Evolutionary conservation across 768 basidiomycete species (phyloP).

Genomic region (Pisolithus orientalis): DNA sequence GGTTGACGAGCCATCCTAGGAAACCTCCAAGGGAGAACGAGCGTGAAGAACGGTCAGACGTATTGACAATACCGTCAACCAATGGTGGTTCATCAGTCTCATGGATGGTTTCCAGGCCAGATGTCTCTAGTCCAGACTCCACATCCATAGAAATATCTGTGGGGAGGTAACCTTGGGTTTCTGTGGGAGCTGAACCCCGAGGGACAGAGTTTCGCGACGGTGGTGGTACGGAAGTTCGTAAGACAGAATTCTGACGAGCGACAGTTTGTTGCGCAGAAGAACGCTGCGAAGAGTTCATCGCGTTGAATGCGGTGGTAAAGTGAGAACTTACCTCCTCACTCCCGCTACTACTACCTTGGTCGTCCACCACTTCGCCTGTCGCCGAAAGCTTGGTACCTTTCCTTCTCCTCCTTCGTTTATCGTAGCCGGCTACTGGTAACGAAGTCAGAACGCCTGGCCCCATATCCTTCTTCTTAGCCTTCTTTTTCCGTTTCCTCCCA

Average conservation of each 20-base stretch:
- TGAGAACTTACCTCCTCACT: conserved; percentile 37
- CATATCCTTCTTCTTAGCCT: conserved; percentile 44
- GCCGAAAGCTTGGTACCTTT: conserved; percentile 38
- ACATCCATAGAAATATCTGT: conserved; percentile 29
- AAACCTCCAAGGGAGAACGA: conserved; percentile 42
- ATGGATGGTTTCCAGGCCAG: conserved; percentile 54
- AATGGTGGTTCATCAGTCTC: conserved; percentile 53
- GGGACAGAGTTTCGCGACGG: conserved; percentile 29
- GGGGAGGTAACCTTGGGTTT: conserved; percentile 13
- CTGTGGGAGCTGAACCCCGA: conserved; percentile 38
- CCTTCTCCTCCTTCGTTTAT: conserved; percentile 54
- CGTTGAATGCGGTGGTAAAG: conserved; percentile 17
- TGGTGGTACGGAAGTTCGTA: conserved; percentile 33
- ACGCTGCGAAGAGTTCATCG: conserved; percentile 11
- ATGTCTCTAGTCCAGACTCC: conserved; percentile 50
- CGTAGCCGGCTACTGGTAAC: conserved; percentile 62
- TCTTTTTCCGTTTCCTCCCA: conserved; percentile 46
- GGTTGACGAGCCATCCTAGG: conserved; percentile 40
- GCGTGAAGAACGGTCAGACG: conserved; percentile 12
- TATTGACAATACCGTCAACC: conserved; percentile 22
- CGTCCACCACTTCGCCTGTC: conserved; percentile 43
- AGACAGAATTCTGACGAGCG: conserved; percentile 28
- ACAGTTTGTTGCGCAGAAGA: conserved; percentile 27
- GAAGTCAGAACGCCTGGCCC: conserved; percentile 53
- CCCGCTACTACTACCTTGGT: conserved; percentile 32